Conservation (phyloP, 202 grass and related monocot genomes). For the Hordeum pubiflorum region DNA sequence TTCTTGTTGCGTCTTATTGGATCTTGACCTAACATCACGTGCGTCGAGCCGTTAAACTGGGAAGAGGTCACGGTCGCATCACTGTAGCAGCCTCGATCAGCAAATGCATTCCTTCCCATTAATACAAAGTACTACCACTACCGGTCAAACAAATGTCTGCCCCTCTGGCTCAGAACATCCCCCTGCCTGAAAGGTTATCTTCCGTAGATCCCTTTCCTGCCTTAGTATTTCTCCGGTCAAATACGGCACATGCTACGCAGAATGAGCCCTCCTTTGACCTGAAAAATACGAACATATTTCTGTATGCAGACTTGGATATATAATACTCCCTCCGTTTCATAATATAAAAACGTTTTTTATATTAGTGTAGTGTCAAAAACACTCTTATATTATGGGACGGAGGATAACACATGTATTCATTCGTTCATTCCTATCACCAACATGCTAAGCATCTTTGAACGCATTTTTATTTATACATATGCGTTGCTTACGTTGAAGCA, state of each 20-base stretch:
- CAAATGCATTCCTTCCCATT: not conserved
- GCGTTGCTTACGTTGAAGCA: not conserved
- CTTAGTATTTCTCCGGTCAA: not conserved
- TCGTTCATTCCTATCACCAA: not conserved
- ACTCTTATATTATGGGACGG: no score
- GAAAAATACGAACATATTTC: not conserved
- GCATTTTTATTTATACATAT: not conserved
- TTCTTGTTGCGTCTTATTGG: not conserved
- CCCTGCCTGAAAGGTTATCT: not conserved
- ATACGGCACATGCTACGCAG: not conserved
- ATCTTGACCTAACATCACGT: slow-evolving; percentile 23
- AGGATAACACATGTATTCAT: not conserved
- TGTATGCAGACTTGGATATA: not conserved
- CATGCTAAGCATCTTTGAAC: not conserved
- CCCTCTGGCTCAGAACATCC: not conserved
- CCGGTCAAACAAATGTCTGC: not conserved
- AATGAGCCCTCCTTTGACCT: not conserved
- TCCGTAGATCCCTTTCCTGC: not conserved
- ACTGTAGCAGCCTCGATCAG: not conserved
- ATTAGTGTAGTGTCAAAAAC: no score
- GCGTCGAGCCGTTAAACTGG: not conserved
- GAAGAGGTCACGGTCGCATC: not conserved
- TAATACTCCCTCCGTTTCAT: no score
- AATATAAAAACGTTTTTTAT: no score
- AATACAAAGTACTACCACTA: not conserved